Conservation (phyloP, 1,284 basidiomycete species). For the Microbotryomycetes sp. region DNA sequence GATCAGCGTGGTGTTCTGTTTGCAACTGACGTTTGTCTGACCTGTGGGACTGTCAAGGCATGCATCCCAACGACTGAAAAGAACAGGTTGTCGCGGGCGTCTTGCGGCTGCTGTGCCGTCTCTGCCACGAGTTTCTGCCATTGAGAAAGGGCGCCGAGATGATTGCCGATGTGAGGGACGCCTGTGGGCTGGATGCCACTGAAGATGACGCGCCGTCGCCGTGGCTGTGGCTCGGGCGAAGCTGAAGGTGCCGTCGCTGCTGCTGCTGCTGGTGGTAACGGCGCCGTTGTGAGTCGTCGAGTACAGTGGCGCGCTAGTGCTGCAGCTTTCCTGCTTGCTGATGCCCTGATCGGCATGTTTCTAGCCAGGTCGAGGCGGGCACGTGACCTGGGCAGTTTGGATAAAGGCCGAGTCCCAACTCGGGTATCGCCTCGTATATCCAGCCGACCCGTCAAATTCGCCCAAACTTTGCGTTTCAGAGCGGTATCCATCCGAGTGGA, state of each 20-base stretch:
- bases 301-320: neutral
- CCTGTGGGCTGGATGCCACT: constrained; percentile 81
- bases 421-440: neutral
- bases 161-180: constrained; percentile 85
- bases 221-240: neutral
- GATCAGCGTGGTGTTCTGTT: too few relatives aligned
- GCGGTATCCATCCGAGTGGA: too few relatives aligned
- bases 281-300: neutral
- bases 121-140: constrained; percentile 53
- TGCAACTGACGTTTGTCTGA: too few relatives aligned
- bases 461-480: neutral
- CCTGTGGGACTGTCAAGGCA: constrained; percentile 70
- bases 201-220: constrained; percentile 49
- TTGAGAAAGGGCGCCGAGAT: constrained; percentile 78
- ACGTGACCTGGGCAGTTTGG: neutral
- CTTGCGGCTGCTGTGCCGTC: constrained; percentile 58
- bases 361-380: neutral
- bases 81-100: constrained; percentile 56
- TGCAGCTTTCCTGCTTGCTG: neutral
- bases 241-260: neutral
- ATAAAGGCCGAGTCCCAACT: neutral
- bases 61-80: constrained; percentile 91
- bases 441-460: too few relatives aligned
- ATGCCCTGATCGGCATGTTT: neutral
- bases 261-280: neutral